Evolutionary conservation across 2,329 filamentous ascomycete species (phyloP).

Genomic region (Neopestalotiopsis sp.): DNA sequence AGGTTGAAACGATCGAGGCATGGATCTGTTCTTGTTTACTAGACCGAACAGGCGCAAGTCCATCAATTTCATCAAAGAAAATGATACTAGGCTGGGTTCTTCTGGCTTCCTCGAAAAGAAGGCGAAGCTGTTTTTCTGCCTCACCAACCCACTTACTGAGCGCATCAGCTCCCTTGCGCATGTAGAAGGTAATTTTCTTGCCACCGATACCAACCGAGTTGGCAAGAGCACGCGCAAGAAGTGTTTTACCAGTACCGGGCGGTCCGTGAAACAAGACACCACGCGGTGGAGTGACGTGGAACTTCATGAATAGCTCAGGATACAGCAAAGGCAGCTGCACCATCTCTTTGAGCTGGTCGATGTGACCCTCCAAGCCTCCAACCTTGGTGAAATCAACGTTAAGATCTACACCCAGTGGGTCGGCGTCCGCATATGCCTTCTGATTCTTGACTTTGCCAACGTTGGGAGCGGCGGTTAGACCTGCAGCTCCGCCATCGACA

Average conservation of each 20-base stretch:
- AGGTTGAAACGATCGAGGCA: constrained; percentile 92
- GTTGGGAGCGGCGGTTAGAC: constrained; percentile 66
- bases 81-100: constrained; percentile 98
- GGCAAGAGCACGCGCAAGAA: constrained; percentile 91
- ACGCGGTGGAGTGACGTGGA: constrained; percentile 91
- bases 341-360: constrained; percentile 98
- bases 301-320: constrained; percentile 88
- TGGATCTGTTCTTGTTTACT: constrained; percentile 99
- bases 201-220: constrained; percentile 89
- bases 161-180: constrained; percentile 98
- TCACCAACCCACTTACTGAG: constrained; percentile 99
- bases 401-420: constrained; percentile 90
- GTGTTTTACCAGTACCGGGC: constrained; percentile 95
- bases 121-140: constrained; percentile 89
- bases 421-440: constrained; percentile 89
- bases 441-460: constrained; percentile 93
- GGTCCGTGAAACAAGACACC: constrained; percentile 97
- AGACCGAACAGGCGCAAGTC: constrained; percentile 90
- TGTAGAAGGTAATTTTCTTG: constrained; percentile 97
- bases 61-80: constrained; percentile 99
- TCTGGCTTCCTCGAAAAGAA: constrained; percentile 93
- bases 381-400: constrained; percentile 94
- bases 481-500: constrained; percentile 44
- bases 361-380: constrained; percentile 89
- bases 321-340: constrained; percentile 93